A percentile compares a stretch with the other conserved stretches of the same genome.
phyloP scores from a whole-genome alignment of 208 protist species.

The Crithidia fasciculata region DNA sequence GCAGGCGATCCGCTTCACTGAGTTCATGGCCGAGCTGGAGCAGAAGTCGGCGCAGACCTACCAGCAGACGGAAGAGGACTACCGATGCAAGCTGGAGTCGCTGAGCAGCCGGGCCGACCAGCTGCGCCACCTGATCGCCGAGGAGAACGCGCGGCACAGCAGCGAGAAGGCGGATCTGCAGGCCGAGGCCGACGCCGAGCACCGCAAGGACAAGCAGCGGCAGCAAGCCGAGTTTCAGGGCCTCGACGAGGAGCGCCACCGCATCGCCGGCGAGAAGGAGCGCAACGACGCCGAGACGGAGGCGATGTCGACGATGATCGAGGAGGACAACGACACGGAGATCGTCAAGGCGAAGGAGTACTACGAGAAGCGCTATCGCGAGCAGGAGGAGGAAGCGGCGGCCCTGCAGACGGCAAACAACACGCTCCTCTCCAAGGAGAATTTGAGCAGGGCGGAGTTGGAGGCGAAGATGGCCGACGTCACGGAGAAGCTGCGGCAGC shows the following conservation, averaged over 20 bases:
- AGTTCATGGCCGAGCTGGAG: constrained; percentile 91
- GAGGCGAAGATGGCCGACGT: constrained; percentile 89
- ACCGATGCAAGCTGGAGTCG: constrained; percentile 91
- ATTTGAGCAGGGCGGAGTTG: constrained; percentile 92
- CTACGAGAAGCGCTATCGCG: constrained; percentile 92
- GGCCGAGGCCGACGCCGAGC: constrained; percentile 44
- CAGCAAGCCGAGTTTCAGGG: constrained; percentile 50
- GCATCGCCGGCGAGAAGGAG: constrained; percentile 67
- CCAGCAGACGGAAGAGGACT: constrained; percentile 86
- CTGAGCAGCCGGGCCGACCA: constrained; percentile 79
- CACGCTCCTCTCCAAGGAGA: constrained; percentile 86
- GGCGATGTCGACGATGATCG: constrained; percentile 88
- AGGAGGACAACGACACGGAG: constrained; percentile 96
- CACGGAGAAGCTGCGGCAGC: constrained; percentile 85
- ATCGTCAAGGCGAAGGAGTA: constrained; percentile 93
- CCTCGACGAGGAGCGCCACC: constrained; percentile 72
- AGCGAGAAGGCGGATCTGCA: constrained; percentile 55
- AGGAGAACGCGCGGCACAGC: constrained; percentile 69
- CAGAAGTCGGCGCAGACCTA: constrained; percentile 64
- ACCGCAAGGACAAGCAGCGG: constrained; percentile 49
- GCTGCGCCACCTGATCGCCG: constrained; percentile 75
- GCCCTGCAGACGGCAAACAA: constrained; percentile 91
- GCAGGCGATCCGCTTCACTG: constrained; percentile 95
- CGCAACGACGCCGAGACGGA: constrained; percentile 82
- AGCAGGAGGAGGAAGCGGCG: constrained; percentile 88